These are phyloP conservation scores for Oryza brachyantha DNA, from an alignment of 176 grass and related monocot genomes.

Conservation along the genomic window DNA sequence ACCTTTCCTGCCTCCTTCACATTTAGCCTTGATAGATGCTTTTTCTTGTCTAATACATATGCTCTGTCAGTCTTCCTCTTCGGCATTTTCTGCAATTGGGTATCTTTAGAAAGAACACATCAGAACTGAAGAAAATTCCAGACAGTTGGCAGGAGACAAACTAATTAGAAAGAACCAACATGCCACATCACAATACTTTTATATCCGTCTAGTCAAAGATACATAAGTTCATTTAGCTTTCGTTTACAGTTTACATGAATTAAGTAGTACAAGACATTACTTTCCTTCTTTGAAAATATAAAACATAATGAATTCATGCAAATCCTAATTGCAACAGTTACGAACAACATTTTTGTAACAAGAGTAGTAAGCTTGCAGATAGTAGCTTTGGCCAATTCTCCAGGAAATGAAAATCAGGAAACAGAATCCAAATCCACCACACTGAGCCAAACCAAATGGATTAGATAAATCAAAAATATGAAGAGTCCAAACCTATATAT, in stretches of 20 bases:
- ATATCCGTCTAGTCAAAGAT: background rate
- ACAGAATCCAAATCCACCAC: background rate
- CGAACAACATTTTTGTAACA: background rate
- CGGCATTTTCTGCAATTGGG: constrained; percentile 99
- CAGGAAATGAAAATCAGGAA: background rate
- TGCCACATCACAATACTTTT: background rate
- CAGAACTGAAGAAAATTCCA: constrained; percentile 27
- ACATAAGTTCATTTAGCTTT: background rate
- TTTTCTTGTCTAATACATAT: constrained; percentile 89
- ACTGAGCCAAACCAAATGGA: background rate
- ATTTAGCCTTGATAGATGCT: constrained; percentile 86
- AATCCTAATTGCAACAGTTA: background rate
- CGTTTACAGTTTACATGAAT: too few species aligned
- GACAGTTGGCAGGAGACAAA: background rate
- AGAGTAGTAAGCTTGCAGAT: background rate
- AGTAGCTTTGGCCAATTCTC: background rate
- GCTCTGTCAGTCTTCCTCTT: constrained; percentile 88
- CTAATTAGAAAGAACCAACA: background rate
- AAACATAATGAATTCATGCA: too few species aligned
- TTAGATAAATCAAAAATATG: too few species aligned
- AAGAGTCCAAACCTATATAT: too few species aligned
- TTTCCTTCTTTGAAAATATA: too few species aligned
- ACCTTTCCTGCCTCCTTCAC: constrained; percentile 87
- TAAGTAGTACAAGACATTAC: too few species aligned
- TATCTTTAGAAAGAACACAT: constrained; percentile 83